Conservation (phyloP, 257 asterid species). For the Galeopsis tetrahit region DNA sequence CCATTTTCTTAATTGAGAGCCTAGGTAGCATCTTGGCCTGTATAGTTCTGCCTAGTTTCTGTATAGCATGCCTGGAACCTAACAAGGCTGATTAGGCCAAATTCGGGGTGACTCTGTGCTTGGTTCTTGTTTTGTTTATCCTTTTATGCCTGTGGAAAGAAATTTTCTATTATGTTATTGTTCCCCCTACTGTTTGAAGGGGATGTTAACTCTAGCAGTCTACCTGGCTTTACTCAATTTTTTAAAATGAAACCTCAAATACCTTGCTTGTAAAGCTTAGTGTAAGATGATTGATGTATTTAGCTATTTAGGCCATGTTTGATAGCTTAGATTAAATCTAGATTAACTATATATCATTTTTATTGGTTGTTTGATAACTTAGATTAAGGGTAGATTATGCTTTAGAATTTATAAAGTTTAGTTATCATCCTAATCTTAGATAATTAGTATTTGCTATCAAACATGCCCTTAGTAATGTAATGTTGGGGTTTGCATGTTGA, state of each 20-base stretch:
- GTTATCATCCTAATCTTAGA: too few relatives aligned
- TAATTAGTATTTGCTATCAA: too few relatives aligned
- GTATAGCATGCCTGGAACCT: background rate
- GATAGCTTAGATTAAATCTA: too few relatives aligned
- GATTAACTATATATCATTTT: too few relatives aligned
- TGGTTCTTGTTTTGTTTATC: background rate
- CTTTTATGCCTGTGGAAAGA: conserved; percentile 12
- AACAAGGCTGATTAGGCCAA: background rate
- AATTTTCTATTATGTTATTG: background rate
- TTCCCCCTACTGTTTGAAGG: background rate
- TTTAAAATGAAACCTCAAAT: conserved; percentile 4
- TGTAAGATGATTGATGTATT: background rate
- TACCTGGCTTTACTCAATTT: background rate
- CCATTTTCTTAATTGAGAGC: background rate
- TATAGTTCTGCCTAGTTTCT: background rate
- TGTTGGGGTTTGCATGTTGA: background rate
- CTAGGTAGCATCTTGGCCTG: background rate
- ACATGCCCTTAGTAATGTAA: background rate
- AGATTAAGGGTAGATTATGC: too few relatives aligned
- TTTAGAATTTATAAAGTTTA: too few relatives aligned
- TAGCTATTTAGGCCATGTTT: too few relatives aligned
- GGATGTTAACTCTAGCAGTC: background rate
- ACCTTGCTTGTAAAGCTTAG: conserved; percentile 5
- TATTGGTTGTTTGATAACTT: too few relatives aligned
- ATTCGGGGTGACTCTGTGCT: background rate